Conservation (phyloP, 257 asterid genomes). For the Cynanchum wilfordii region DNA sequence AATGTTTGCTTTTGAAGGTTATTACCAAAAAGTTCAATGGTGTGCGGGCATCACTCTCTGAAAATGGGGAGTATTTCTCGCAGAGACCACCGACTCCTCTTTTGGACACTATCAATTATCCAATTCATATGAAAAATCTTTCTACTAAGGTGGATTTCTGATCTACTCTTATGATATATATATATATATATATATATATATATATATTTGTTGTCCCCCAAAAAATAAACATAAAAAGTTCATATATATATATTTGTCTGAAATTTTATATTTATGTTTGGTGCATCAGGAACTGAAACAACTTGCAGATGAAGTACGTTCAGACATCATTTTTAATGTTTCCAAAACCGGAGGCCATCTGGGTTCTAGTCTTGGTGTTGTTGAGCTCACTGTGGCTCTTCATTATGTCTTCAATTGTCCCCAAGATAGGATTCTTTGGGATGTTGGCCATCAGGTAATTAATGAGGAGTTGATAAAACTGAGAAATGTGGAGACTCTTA, state of each 20-base stretch:
- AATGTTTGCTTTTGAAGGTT: constrained; percentile 30
- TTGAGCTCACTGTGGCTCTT: constrained; percentile 95
- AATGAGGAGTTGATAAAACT: neutral
- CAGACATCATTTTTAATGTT: constrained; percentile 90
- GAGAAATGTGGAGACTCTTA: neutral
- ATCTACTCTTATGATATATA: too few relatives aligned
- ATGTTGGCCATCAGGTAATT: constrained; percentile 95
- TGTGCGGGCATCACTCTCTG: constrained; percentile 66
- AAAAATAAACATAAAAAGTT: neutral
- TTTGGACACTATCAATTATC: constrained; percentile 84
- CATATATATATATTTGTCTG: neutral
- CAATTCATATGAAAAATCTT: constrained; percentile 92
- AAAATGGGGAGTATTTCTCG: constrained; percentile 70
- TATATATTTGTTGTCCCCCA: too few relatives aligned
- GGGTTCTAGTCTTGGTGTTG: constrained; percentile 94
- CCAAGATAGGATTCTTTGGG: constrained; percentile 90
- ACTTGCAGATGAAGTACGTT: constrained; percentile 82
- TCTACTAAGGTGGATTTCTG: constrained; percentile 55
- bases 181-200: too few relatives aligned
- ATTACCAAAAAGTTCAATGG: constrained; percentile 44
- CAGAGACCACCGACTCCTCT: constrained; percentile 96
- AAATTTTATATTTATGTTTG: constrained; percentile 9
- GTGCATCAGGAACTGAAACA: constrained; percentile 79
- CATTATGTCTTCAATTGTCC: constrained; percentile 92
- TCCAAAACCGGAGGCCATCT: constrained; percentile 98